Percentiles rank a stretch among this genome's conserved stretches.
phyloP scores from a whole-genome alignment of 495 filamentous ascomycete species.

The Aspergillus mulundensis region DNA sequence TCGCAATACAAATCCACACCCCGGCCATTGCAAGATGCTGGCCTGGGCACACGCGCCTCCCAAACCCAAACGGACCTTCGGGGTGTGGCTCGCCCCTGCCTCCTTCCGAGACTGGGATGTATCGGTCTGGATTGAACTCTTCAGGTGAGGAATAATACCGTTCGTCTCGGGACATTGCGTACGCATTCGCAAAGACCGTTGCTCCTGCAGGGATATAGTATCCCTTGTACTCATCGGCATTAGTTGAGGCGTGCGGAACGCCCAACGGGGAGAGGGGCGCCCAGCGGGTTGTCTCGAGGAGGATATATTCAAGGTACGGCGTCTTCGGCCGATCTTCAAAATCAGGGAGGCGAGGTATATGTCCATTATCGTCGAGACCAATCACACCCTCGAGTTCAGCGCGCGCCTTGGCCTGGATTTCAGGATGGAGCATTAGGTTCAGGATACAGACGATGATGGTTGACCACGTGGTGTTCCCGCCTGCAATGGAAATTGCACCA shows the following conservation, averaged over 20 bases:
- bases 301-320: slow-evolving; percentile 29
- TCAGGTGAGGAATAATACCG: slow-evolving; percentile 33
- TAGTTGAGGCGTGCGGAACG: slow-evolving; percentile 49
- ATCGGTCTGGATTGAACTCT: slow-evolving; percentile 42
- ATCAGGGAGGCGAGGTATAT: slow-evolving; percentile 12
- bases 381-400: slow-evolving; percentile 33
- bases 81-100: slow-evolving; percentile 47
- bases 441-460: slow-evolving; percentile 37
- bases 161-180: slow-evolving; percentile 41
- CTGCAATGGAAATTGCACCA: slow-evolving; percentile 47
- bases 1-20: slow-evolving; percentile 19
- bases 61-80: slow-evolving; percentile 52
- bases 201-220: slow-evolving; percentile 45
- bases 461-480: slow-evolving; percentile 42
- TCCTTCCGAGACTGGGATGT: slow-evolving; percentile 36
- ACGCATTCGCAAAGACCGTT: slow-evolving; percentile 39
- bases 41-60: slow-evolving; percentile 25
- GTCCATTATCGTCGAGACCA: slow-evolving; percentile 12
- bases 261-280: slow-evolving; percentile 31
- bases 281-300: slow-evolving; percentile 37
- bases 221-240: slow-evolving; percentile 50
- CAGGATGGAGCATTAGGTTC: slow-evolving; percentile 37
- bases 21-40: slow-evolving; percentile 18
- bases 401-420: slow-evolving; percentile 43
- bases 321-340: slow-evolving; percentile 21